phyloP scores from a whole-genome alignment of 2,329 filamentous ascomycete genomes.

The Colletotrichum euphorbiae region DNA sequence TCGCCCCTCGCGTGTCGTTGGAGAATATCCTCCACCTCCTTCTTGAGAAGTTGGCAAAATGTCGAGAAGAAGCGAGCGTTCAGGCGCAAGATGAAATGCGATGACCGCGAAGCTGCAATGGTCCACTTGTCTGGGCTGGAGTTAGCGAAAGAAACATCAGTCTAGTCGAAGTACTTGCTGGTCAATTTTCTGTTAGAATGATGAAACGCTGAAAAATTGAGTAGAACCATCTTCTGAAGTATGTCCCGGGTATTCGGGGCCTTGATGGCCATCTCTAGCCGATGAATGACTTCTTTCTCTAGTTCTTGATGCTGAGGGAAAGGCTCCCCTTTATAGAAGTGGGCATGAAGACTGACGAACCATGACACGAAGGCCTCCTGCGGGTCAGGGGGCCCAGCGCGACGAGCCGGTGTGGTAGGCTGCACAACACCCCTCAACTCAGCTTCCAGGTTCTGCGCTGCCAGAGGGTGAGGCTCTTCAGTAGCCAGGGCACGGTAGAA shows the following conservation, averaged over 20 bases:
- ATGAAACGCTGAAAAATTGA: constrained; percentile 88
- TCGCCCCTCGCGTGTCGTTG: constrained; percentile 50
- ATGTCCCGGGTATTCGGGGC: constrained; percentile 72
- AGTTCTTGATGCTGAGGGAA: constrained; percentile 83
- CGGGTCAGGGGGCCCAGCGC: constrained; percentile 60
- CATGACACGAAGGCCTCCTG: constrained; percentile 77
- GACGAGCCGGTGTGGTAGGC: constrained; percentile 48
- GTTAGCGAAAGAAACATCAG: background rate
- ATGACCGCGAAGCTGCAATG: constrained; percentile 58
- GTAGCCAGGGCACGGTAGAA: constrained; percentile 86
- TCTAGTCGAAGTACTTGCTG: constrained; percentile 46
- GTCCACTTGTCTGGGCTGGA: constrained; percentile 58
- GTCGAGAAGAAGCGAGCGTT: constrained; percentile 82
- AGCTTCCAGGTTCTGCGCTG: constrained; percentile 79
- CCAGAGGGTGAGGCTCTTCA: constrained; percentile 78
- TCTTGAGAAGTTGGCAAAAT: constrained; percentile 76
- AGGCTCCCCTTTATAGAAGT: constrained; percentile 81
- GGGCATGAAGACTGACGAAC: constrained; percentile 88
- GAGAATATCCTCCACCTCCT: constrained; percentile 70
- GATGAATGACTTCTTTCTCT: constrained; percentile 85
- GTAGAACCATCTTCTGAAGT: constrained; percentile 82
- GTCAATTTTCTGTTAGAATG: constrained; percentile 72
- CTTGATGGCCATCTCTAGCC: constrained; percentile 79
- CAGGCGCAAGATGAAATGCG: constrained; percentile 77
- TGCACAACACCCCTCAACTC: constrained; percentile 74